phyloP scores from a whole-genome alignment of 371 early-diverging fungal genomes.

The Mortierella sp. region DNA sequence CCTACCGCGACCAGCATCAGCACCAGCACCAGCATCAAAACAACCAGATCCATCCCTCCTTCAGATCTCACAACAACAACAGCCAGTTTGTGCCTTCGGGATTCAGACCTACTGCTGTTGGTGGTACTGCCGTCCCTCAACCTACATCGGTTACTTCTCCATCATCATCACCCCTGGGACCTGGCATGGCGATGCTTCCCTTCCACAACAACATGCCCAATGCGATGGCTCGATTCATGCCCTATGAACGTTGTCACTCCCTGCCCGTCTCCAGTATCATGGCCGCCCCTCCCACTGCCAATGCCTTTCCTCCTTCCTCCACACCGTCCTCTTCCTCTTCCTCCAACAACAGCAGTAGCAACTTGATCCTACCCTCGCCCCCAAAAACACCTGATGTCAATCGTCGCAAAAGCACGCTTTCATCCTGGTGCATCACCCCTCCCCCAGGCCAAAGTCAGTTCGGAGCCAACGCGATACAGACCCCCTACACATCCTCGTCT shows the following conservation, averaged over 20 bases:
- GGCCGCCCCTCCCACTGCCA: slow-evolving; percentile 6
- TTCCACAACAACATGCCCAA: slow-evolving; percentile 21
- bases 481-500: slow-evolving; percentile 6
- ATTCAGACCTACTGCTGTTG: not conserved
- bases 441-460: slow-evolving; percentile 6
- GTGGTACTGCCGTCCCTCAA: not conserved
- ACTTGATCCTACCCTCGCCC: slow-evolving; percentile 42
- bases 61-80: not conserved
- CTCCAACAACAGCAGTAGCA: not conserved
- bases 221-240: slow-evolving; percentile 42
- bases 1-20: slow-evolving; percentile 18
- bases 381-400: slow-evolving; percentile 44
- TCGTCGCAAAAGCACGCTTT: slow-evolving; percentile 32
- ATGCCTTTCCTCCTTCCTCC: not conserved
- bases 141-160: not conserved
- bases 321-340: not conserved
- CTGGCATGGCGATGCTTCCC: slow-evolving; percentile 12
- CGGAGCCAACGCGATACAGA: slow-evolving; percentile 2
- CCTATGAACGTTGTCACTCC: slow-evolving; percentile 53
- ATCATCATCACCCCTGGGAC: slow-evolving; percentile 7
- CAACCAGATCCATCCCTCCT: not conserved
- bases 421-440: slow-evolving; percentile 37
- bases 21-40: not conserved
- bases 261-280: slow-evolving; percentile 26
- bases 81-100: not conserved